Evolutionary conservation across 2,329 filamentous ascomycete species (phyloP), one percentile per base, ranked within the genome.

Genomic region (Grosmannia huntii): DNA sequence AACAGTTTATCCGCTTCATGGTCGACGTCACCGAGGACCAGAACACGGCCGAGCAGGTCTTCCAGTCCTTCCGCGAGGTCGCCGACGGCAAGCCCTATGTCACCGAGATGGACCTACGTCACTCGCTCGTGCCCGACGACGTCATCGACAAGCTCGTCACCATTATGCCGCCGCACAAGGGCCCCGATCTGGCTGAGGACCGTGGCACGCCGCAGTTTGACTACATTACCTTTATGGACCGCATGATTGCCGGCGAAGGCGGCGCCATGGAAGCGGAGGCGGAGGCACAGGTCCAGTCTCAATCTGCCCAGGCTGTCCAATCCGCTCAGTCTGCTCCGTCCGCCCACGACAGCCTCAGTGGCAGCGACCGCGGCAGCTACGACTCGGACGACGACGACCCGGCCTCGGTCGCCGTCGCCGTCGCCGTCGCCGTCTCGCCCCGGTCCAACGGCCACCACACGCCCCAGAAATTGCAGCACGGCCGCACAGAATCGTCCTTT

Each of bases 1-100:
- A 99, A 75, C 92, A 97, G 72, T 99, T 99, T 69, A 99, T 99
- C 70, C 85, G 89, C 46, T 99, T 99, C 78, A 99, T 99, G 94
- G 94, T 99, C 53, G 90, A 95, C 65, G 94, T 96, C 55, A 99
- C 94, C 14, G 94, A 99, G 73, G 94, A 99, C 69, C 94, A 99
- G 74, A 96, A 99, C 71, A 96, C 91, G 4, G 94, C 94, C 14
- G 94, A 97, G 72, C 94, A 99, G 71, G 94, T 99, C 5, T 97
- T 94, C 76, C 92, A 99, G 74, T 95, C 88, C 63, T 99, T 99
- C 82, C 84, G 86, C 59, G 94, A 99, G 73, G 94, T 99, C 52
- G 94, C 94, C 21, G 94, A 99, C 74, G 94, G 94, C 64, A 99
- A 99, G 78, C 91, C 92, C 12, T 99, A 99, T 70, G 94, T 99